Conservation (phyloP, 495 filamentous ascomycete genomes). For the Cudoniella acicularis region DNA sequence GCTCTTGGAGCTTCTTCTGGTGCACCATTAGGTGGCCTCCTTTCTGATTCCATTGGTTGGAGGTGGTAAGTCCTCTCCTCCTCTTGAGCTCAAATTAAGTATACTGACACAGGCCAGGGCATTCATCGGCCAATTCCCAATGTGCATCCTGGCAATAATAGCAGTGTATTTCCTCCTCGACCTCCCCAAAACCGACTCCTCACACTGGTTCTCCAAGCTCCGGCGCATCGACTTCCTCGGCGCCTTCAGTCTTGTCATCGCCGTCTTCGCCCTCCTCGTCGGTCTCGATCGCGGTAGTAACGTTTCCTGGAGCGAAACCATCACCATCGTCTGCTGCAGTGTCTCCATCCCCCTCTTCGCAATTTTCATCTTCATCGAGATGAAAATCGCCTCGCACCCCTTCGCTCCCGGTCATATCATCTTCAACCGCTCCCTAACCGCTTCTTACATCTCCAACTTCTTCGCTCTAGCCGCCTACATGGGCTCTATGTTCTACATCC, state of each 20-base stretch:
- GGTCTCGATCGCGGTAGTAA: slow-evolving; percentile 80
- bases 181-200: slow-evolving; percentile 51
- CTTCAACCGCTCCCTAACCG: slow-evolving; percentile 63
- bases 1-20: slow-evolving; percentile 66
- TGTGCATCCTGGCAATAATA: slow-evolving; percentile 64
- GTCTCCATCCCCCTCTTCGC: slow-evolving; percentile 59
- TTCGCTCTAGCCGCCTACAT: slow-evolving; percentile 69
- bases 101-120: slow-evolving; percentile 43
- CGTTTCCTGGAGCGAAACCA: slow-evolving; percentile 57
- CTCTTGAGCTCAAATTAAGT: neutral
- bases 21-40: slow-evolving; percentile 70
- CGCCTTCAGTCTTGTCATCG: slow-evolving; percentile 63
- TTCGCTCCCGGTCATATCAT: slow-evolving; percentile 81
- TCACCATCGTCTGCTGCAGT: slow-evolving; percentile 57
- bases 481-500: slow-evolving; percentile 67
- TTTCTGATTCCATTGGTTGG: slow-evolving; percentile 79
- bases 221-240: slow-evolving; percentile 77
- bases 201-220: slow-evolving; percentile 46
- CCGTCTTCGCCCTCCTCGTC: slow-evolving; percentile 68
- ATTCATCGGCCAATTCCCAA: slow-evolving; percentile 67
- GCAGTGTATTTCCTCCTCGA: slow-evolving; percentile 60
- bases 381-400: slow-evolving; percentile 66
- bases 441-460: slow-evolving; percentile 71
- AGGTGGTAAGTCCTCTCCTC: slow-evolving; percentile 55
- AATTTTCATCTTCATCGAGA: slow-evolving; percentile 68